phyloP scores from a whole-genome alignment of 371 early-diverging fungal species.

The Apophysomyces ossiformis region DNA sequence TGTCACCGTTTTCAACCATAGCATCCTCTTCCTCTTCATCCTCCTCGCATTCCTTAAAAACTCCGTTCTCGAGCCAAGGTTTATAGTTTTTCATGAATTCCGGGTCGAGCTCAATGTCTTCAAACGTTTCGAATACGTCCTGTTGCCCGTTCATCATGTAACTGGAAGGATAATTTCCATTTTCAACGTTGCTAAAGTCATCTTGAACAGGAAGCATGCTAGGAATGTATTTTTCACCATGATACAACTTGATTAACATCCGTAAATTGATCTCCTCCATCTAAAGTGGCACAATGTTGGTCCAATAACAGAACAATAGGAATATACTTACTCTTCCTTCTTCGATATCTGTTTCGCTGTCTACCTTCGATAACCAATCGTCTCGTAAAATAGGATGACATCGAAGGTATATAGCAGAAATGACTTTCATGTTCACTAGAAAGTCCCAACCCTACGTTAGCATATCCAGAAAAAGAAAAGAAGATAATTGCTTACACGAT shows the following conservation, averaged over 20 bases:
- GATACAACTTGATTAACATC: conserved; percentile 64
- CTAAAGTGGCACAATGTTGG: conserved; percentile 20
- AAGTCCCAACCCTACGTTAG: background rate
- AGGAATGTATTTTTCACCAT: conserved; percentile 65
- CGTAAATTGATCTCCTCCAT: conserved; percentile 71
- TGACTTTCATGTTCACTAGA: conserved; percentile 77
- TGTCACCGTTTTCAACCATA: too few species aligned
- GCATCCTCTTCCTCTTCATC: conserved; percentile 11
- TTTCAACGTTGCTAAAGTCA: conserved; percentile 22
- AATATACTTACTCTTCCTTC: conserved; percentile 63
- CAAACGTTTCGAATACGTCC: conserved; percentile 25
- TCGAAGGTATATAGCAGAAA: conserved; percentile 78
- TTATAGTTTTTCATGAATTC: conserved; percentile 65
- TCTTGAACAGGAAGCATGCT: conserved; percentile 43
- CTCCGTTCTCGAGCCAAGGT: conserved; percentile 70
- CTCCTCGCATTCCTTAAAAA: conserved; percentile 36
- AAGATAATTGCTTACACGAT: conserved; percentile 49
- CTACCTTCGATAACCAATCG: conserved; percentile 74
- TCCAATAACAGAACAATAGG: background rate
- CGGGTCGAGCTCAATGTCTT: conserved; percentile 46
- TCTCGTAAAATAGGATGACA: conserved; percentile 71
- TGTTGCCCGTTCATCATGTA: conserved; percentile 16
- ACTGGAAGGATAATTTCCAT: conserved; percentile 2
- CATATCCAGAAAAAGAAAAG: background rate
- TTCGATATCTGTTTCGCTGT: conserved; percentile 71